A percentile compares a stretch with the other conserved stretches of the same genome.
Conservation (phyloP, 148 eudicot genomes). For the Suaeda aralocaspica region DNA sequence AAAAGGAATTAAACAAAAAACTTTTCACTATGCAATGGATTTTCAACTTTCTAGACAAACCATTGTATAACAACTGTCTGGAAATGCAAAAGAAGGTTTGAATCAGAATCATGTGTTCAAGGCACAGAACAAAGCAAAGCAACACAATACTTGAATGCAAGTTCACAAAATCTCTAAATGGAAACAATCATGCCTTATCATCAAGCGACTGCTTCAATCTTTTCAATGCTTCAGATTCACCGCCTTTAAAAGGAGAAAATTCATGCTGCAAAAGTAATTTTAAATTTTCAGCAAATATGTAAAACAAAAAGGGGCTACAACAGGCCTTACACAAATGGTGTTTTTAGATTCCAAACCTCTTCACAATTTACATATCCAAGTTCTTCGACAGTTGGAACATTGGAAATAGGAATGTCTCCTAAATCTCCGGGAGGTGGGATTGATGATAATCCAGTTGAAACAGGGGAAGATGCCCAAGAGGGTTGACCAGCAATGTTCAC, state of each 20-base stretch:
- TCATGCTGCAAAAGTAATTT: constrained; percentile 47
- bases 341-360: constrained; percentile 36
- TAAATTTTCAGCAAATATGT: background rate
- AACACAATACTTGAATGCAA: background rate
- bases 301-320: background rate
- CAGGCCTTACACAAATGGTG: background rate
- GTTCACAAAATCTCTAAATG: background rate
- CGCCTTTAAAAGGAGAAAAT: constrained; percentile 74
- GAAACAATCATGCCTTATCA: constrained; percentile 47
- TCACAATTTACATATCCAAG: constrained; percentile 59
- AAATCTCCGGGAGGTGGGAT: constrained; percentile 61
- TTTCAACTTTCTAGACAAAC: background rate
- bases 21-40: background rate
- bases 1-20: background rate
- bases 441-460: constrained; percentile 36
- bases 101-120: background rate
- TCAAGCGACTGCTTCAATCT: constrained; percentile 51
- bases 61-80: too few species aligned
- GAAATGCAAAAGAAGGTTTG: background rate
- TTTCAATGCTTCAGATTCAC: constrained; percentile 85
- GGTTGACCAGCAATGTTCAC: constrained; percentile 75
- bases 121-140: background rate
- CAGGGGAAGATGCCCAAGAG: constrained; percentile 54
- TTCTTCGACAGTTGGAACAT: constrained; percentile 69
- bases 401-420: constrained; percentile 37